Base-by-base conservation (phyloP, 1,284 basidiomycete genomes). In the Sanghuangporus baumii region DNA sequence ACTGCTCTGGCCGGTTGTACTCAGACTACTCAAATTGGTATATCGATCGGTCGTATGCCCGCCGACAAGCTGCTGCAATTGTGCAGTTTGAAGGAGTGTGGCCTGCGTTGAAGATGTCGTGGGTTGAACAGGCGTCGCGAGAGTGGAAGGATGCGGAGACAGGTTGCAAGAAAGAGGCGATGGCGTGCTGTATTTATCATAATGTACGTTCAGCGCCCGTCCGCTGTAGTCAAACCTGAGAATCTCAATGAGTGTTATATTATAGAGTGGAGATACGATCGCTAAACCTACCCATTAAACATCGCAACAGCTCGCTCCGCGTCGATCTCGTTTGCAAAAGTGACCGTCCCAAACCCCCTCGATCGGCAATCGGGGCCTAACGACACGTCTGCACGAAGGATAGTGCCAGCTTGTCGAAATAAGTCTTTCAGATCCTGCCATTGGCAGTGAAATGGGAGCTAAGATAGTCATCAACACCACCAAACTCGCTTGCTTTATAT, bases 371-470 rank as follows among this genome's bases (percentile, higher is more conserved):
- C 93, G 0, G 84, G 84, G n/a, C 88, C 91, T 6, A 94, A 80
- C 1, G 91, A 91, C 1, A 97, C 93, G 70, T 97, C 94, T 8
- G 93, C 94, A 18, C 94, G 86, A 36, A 94, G 78, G 57, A 98
- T 90, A 16, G 89, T 88, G 8, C 94, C 94, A 1, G 91, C 91
- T 67, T 91, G 87, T 11, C 94, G 84, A 73, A 96, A 94, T 2
- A 96, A 81, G 71, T 97, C 94, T 74, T 96, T 96, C 64, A 98
- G 81, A 70, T 97, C 94, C 75, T 98, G 96, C 96, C 96, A 99
- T 77, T 97, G 95, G 71, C 93, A 92, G 68, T 95, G 91, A 75
- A 96, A 92, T 0, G 96, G 95, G n/a, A 98, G 82, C 93, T 97
- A 72, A 55, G 26, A 38, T 2, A 50, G 7, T 55, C n/a, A 46